A percentile compares a stretch with the other conserved stretches of the same genome.
Evolutionary conservation across 2,329 filamentous ascomycete species (phyloP).

Genomic region (Sporothrix mexicana): DNA sequence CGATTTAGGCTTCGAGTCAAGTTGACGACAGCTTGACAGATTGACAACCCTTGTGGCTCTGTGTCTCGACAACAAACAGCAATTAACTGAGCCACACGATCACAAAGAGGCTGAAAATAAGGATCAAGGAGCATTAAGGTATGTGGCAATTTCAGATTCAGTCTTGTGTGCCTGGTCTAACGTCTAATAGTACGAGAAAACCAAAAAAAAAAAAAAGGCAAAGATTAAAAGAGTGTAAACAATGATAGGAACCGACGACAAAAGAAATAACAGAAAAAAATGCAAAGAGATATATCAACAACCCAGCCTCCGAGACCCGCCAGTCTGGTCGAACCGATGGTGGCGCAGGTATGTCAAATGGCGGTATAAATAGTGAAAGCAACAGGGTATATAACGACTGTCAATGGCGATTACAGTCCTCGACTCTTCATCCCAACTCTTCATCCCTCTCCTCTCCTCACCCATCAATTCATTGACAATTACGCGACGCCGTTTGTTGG

Average conservation of each 20-base stretch:
- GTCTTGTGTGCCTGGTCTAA: neutral
- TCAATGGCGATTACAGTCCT: neutral
- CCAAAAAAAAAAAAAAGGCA: constrained; percentile 1
- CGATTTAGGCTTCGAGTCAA: neutral
- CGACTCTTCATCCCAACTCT: neutral
- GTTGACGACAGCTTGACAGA: neutral
- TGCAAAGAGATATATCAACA: neutral
- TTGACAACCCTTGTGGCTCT: neutral
- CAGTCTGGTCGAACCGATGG: neutral
- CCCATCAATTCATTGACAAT: neutral
- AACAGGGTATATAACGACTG: constrained; percentile 8
- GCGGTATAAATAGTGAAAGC: neutral
- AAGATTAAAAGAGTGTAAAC: neutral
- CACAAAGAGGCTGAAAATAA: neutral
- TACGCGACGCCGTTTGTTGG: neutral
- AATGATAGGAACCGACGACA: neutral
- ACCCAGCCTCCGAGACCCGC: neutral
- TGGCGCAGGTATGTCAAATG: neutral
- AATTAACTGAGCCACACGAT: neutral
- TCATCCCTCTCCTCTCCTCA: neutral
- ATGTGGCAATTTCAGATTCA: neutral
- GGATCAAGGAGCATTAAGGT: neutral
- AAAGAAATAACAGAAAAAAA: neutral
- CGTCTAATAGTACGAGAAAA: neutral
- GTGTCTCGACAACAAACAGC: neutral